Conservation (phyloP, 768 basidiomycete genomes). For the Sporobolomyces roseus region DNA sequence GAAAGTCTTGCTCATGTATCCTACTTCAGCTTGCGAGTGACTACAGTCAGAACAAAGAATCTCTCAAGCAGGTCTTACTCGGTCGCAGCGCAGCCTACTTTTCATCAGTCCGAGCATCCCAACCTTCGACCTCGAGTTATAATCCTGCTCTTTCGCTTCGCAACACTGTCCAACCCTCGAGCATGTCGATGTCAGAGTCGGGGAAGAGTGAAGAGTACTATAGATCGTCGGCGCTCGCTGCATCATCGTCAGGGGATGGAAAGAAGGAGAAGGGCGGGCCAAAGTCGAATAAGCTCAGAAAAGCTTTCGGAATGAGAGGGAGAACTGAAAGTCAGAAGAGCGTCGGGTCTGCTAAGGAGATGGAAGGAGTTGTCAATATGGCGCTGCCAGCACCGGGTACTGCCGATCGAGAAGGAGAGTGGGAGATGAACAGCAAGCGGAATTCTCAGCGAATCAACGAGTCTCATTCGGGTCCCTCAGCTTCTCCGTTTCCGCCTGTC, state of each 20-base stretch:
- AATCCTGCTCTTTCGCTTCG: conserved; percentile 32
- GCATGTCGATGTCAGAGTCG: conserved; percentile 2
- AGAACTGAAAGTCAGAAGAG: conserved; percentile 5
- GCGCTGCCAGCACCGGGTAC: conserved; percentile 18
- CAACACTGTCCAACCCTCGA: conserved; percentile 26
- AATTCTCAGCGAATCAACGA: neutral
- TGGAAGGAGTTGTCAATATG: neutral
- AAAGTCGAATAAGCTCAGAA: conserved; percentile 9
- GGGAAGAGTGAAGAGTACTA: conserved; percentile 21
- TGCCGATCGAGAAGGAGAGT: conserved; percentile 20
- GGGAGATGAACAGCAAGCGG: neutral
- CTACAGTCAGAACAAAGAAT: neutral
- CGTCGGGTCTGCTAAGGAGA: neutral
- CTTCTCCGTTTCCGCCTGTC: neutral
- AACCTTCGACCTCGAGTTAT: neutral
- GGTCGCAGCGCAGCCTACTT: conserved; percentile 4
- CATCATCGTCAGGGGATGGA: neutral
- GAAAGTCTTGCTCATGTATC: neutral
- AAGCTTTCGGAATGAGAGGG: conserved; percentile 26
- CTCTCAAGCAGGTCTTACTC: conserved; percentile 2
- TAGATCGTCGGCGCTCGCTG: neutral
- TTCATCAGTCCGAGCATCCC: neutral
- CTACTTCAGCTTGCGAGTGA: neutral
- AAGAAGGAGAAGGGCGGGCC: conserved; percentile 4
- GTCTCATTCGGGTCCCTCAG: no score